Percentiles rank a stretch among this genome's conserved stretches.
These are phyloP conservation scores for Raphanus sativus DNA, from an alignment of 345 rosid genomes.

Conservation along the genomic window DNA sequence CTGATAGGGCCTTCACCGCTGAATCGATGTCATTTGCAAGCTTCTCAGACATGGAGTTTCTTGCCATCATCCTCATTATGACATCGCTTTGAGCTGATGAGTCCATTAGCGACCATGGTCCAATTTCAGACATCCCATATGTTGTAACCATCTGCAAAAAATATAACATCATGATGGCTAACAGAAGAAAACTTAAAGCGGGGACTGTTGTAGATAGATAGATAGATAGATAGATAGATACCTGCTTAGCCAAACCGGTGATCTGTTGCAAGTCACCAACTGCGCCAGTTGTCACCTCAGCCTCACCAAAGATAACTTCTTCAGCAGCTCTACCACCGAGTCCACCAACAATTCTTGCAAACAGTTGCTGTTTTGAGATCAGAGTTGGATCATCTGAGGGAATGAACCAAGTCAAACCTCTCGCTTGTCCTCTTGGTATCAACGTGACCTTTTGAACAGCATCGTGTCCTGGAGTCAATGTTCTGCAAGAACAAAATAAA, in stretches of 20 bases:
- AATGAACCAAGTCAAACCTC: constrained; percentile 76
- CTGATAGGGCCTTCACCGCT: constrained; percentile 74
- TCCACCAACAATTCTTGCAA: constrained; percentile 74
- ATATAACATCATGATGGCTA: neutral
- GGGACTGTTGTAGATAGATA: constrained; percentile 18
- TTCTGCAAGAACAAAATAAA: constrained; percentile 36
- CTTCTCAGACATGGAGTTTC: constrained; percentile 92
- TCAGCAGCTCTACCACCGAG: constrained; percentile 81
- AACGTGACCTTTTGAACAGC: constrained; percentile 69
- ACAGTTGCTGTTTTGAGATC: constrained; percentile 62
- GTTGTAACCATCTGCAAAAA: constrained; percentile 85
- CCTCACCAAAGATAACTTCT: constrained; percentile 73
- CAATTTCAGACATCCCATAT: constrained; percentile 96
- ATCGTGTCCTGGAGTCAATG: constrained; percentile 74
- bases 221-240: no score
- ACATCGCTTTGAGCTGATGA: constrained; percentile 75
- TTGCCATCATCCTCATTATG: constrained; percentile 91
- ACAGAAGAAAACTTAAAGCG: neutral
- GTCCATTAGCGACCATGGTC: constrained; percentile 96
- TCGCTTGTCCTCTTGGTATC: constrained; percentile 77
- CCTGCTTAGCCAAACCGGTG: constrained; percentile 90
- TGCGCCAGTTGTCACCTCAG: constrained; percentile 75
- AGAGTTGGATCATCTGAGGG: constrained; percentile 66
- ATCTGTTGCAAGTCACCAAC: constrained; percentile 74
- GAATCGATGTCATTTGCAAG: constrained; percentile 87